Conservation (phyloP, 768 basidiomycete genomes). For the Lentinula sp. region DNA sequence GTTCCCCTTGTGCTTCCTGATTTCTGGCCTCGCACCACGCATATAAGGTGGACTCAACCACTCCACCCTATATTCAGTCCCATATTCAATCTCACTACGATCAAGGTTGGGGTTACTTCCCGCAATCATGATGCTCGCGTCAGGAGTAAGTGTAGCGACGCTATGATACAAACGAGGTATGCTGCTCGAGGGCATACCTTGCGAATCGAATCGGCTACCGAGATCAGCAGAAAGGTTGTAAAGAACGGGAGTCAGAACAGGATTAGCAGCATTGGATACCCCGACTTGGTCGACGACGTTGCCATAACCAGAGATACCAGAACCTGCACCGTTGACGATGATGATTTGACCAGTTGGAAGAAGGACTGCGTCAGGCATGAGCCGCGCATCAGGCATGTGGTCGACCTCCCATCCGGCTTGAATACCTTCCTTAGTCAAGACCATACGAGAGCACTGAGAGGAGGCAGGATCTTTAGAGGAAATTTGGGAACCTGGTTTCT, state of each 20-base stretch:
- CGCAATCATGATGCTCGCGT: constrained; percentile 68
- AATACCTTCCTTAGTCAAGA: constrained; percentile 61
- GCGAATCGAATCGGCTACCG: constrained; percentile 53
- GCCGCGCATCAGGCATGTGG: constrained; percentile 64
- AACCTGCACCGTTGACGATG: constrained; percentile 70
- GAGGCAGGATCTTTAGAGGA: constrained; percentile 73
- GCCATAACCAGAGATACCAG: constrained; percentile 74
- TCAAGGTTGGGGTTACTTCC: constrained; percentile 85
- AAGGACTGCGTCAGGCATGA: constrained; percentile 78
- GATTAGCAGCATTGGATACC: constrained; percentile 71
- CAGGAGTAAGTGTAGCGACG: constrained; percentile 73
- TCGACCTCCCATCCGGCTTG: constrained; percentile 69
- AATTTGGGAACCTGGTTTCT: constrained; percentile 50
- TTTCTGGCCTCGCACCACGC: constrained; percentile 49
- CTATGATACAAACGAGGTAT: constrained; percentile 81
- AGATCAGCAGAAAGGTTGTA: constrained; percentile 52
- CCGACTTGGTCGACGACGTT: constrained; percentile 69
- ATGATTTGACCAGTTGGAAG: constrained; percentile 72
- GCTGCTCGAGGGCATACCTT: constrained; percentile 53
- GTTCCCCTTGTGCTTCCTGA: constrained; percentile 25
- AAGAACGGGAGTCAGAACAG: constrained; percentile 62
- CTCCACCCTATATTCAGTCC: constrained; percentile 87
- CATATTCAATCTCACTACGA: constrained; percentile 63
- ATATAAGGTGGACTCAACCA: constrained; percentile 83
- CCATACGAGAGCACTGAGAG: constrained; percentile 64